Conservation (phyloP, 257 asterid species). For the Rubia yunnanensis region DNA sequence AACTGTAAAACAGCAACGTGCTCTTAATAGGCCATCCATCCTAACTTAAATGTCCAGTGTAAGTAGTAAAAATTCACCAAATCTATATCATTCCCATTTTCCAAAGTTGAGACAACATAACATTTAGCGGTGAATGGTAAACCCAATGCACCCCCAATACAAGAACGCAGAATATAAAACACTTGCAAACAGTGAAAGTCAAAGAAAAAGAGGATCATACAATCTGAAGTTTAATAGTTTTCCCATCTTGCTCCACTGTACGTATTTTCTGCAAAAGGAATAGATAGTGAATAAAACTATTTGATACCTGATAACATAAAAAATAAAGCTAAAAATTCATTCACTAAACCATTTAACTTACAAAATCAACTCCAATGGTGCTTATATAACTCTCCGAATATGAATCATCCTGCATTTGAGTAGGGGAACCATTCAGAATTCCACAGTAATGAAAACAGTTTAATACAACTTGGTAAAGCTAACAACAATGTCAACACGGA, state of each 20-base stretch:
- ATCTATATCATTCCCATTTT: not conserved
- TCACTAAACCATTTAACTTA: slow-evolving; percentile 22
- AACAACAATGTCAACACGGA: not conserved
- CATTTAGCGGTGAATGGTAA: not conserved
- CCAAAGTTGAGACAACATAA: not conserved
- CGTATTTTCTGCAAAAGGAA: slow-evolving; percentile 29
- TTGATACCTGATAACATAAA: not conserved
- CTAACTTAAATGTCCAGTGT: not conserved
- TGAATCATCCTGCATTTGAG: slow-evolving; percentile 40
- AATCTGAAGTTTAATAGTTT: slow-evolving; percentile 38
- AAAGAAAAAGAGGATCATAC: slow-evolving; percentile 15
- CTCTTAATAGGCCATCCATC: not conserved
- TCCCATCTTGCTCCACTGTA: slow-evolving; percentile 42
- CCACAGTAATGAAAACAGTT: not conserved
- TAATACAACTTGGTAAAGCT: not conserved
- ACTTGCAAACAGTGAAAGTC: not conserved
- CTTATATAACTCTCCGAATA: slow-evolving; percentile 56
- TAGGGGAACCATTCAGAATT: not conserved
- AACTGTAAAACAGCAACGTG: not conserved
- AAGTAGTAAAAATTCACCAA: not conserved
- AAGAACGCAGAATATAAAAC: not conserved
- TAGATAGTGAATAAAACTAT: not conserved
- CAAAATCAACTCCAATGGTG: slow-evolving; percentile 59
- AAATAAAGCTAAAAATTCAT: not conserved
- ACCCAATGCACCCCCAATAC: not conserved